A percentile compares a stretch with the other conserved stretches of the same genome.
Evolutionary conservation across 2,329 filamentous ascomycete genomes (phyloP).

Genomic region (Sporothrix dimorphospora): DNA sequence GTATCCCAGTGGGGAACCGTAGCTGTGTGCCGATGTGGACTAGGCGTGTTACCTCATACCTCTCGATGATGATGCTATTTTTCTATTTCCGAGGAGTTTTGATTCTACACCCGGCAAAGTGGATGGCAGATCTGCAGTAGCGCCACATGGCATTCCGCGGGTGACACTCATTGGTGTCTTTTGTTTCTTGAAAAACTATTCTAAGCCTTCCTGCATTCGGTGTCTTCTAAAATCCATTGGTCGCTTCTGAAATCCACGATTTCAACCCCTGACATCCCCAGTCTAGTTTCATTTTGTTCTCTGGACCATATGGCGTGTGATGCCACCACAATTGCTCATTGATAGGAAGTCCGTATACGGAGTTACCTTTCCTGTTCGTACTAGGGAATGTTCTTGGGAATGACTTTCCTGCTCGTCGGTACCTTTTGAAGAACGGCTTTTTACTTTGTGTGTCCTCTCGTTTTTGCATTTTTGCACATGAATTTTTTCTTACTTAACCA

Average conservation of each 20-base stretch:
- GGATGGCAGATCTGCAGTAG: neutral
- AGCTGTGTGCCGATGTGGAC: too few species aligned
- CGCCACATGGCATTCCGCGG: neutral
- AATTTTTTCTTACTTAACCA: too few species aligned
- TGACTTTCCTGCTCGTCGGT: neutral
- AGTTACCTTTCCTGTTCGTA: neutral
- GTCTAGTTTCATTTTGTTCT: neutral
- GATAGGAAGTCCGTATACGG: neutral
- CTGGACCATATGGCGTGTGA: neutral
- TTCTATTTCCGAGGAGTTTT: neutral
- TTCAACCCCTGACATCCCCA: neutral
- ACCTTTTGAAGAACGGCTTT: neutral
- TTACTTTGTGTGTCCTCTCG: too few species aligned
- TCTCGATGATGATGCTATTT: neutral
- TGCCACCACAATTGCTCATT: neutral
- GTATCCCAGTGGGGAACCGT: too few species aligned
- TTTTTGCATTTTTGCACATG: too few species aligned
- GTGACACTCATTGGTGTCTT: neutral
- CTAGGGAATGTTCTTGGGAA: neutral
- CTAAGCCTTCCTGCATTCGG: too few species aligned
- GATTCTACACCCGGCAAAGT: neutral
- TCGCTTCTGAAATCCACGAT: too few species aligned
- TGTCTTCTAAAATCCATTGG: too few species aligned
- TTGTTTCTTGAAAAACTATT: neutral
- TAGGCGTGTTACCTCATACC: neutral